phyloP scores from a whole-genome alignment of 2,329 filamentous ascomycete genomes.

The Fusarium verticillioides region DNA sequence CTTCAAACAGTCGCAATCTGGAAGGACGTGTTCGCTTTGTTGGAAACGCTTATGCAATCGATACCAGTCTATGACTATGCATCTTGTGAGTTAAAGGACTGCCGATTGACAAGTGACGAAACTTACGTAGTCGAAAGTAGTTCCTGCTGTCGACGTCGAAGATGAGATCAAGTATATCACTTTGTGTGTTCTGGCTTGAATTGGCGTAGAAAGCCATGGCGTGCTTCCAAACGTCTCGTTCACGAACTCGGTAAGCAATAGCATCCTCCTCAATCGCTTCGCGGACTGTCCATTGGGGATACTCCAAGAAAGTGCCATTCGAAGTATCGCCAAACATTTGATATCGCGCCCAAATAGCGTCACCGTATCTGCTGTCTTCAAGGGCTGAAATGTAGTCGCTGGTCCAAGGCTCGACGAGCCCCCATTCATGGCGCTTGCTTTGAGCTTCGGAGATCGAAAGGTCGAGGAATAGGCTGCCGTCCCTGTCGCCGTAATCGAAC shows the following conservation, averaged over 20 bases:
- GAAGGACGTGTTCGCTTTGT: not conserved
- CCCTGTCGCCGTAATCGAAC: not conserved
- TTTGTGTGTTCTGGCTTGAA: not conserved
- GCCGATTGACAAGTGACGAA: fast-evolving
- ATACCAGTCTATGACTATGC: not conserved
- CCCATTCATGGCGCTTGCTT: not conserved
- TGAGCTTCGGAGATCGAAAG: not conserved
- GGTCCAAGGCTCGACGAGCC: not conserved
- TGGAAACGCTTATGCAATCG: not conserved
- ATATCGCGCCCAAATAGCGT: not conserved
- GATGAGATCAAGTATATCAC: not conserved
- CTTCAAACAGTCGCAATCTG: not conserved
- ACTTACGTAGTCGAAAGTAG: not conserved
- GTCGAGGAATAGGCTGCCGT: not conserved
- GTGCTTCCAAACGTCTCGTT: not conserved
- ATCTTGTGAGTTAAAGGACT: not conserved
- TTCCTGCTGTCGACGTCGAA: not conserved
- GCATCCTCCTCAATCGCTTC: not conserved
- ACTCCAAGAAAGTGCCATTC: not conserved
- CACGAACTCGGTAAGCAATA: not conserved
- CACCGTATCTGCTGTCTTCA: not conserved
- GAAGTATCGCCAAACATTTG: not conserved
- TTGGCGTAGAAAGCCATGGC: not conserved
- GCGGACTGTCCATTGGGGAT: not conserved
- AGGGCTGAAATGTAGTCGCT: not conserved